These are phyloP conservation scores for Termitomyces sp. DNA, from an alignment of 768 basidiomycete genomes.

Conservation along the genomic window DNA sequence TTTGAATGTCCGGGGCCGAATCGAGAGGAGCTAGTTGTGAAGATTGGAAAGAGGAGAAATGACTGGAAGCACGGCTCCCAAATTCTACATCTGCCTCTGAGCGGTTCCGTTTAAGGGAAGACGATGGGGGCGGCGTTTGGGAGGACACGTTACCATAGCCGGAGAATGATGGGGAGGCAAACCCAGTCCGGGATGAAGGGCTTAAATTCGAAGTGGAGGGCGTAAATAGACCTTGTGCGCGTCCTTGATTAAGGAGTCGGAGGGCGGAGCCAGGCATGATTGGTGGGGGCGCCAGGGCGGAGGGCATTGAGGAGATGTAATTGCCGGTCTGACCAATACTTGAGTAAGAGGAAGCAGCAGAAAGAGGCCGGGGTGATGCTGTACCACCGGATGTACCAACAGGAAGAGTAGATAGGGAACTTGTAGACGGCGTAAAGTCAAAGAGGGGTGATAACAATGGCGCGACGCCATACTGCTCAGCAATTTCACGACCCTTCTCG, in stretches of 20 bases:
- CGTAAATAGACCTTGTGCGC: conserved; percentile 83
- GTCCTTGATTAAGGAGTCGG: conserved; percentile 79
- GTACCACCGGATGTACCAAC: conserved; percentile 43
- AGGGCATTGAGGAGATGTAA: conserved; percentile 45
- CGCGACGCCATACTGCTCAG: conserved; percentile 87
- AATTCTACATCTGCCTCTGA: conserved; percentile 63
- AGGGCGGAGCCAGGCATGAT: conserved; percentile 88
- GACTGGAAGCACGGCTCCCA: conserved; percentile 21
- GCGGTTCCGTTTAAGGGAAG: conserved; percentile 57
- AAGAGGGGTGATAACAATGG: conserved; percentile 87
- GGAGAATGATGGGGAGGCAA: conserved; percentile 51
- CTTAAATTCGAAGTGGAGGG: conserved; percentile 68
- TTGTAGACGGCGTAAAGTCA: conserved; percentile 83
- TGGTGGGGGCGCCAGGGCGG: conserved; percentile 70
- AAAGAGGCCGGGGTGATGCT: conserved; percentile 60
- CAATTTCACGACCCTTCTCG: conserved; percentile 90
- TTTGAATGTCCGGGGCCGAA: conserved; percentile 39
- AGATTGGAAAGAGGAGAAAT: conserved; percentile 18
- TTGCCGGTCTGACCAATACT: conserved; percentile 43
- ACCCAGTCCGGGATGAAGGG: conserved; percentile 41
- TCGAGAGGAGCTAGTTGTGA: conserved; percentile 24
- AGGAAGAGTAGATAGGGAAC: conserved; percentile 68
- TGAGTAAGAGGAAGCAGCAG: conserved; percentile 67
- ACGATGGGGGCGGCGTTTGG: conserved; percentile 47
- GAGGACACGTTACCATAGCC: conserved; percentile 48